These are phyloP conservation scores for Penicillium bialowiezense DNA, from an alignment of 495 filamentous ascomycete genomes.

Conservation along the genomic window DNA sequence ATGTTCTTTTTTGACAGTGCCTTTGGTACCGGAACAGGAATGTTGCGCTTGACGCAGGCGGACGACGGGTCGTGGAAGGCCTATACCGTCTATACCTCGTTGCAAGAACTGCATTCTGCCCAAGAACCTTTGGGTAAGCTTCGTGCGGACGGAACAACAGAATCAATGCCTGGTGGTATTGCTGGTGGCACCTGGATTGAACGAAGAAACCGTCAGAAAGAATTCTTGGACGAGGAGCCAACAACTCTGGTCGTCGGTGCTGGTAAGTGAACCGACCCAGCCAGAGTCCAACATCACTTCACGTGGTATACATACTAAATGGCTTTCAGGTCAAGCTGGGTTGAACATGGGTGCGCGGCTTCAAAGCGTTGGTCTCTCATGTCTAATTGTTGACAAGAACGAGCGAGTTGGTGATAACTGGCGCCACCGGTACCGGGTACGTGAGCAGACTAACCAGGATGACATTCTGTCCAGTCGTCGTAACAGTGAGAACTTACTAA, in stretches of 20 bases:
- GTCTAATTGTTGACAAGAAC: conserved; percentile 65
- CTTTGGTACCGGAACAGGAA: conserved; percentile 54
- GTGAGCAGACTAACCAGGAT: background rate
- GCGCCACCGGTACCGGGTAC: conserved; percentile 58
- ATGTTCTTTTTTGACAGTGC: conserved; percentile 52
- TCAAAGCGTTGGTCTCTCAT: conserved; percentile 62
- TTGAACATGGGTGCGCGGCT: conserved; percentile 66
- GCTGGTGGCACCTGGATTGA: conserved; percentile 68
- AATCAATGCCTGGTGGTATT: conserved; percentile 57
- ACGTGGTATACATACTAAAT: too few relatives aligned
- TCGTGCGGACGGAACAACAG: conserved; percentile 51
- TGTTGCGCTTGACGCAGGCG: conserved; percentile 54
- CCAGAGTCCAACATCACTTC: conserved; percentile 11
- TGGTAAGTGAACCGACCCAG: conserved; percentile 26
- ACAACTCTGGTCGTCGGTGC: conserved; percentile 66
- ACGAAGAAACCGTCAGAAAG: conserved; percentile 49
- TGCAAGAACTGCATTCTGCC: conserved; percentile 49
- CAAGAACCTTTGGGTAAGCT: conserved; percentile 50
- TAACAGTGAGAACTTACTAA: background rate
- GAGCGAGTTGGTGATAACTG: conserved; percentile 72
- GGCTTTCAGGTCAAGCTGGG: conserved; percentile 41
- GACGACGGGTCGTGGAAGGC: conserved; percentile 56
- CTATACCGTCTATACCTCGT: conserved; percentile 59
- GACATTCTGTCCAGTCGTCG: background rate
- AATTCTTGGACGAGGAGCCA: conserved; percentile 58